Conservation (phyloP, 805 yeast species). For the Yamadazyma ubonensis region DNA sequence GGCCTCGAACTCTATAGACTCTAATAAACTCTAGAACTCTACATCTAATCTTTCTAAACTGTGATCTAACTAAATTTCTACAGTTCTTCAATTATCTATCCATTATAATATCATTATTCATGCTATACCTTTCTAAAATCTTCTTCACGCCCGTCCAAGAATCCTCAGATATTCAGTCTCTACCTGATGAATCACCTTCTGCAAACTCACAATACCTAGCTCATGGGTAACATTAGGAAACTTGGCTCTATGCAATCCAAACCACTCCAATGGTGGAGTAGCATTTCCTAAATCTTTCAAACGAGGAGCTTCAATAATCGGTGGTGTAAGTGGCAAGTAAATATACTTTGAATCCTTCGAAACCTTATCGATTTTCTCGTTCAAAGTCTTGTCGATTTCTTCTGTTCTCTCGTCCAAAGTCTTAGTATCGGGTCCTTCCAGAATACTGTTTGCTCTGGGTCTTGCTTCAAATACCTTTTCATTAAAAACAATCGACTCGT, state of each 20-base stretch:
- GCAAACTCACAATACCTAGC: constrained; percentile 68
- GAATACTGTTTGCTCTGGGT: too few relatives aligned
- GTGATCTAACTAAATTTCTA: too few relatives aligned
- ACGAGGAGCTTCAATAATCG: constrained; percentile 85
- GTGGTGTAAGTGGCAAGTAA: constrained; percentile 68
- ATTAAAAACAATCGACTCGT: constrained; percentile 16
- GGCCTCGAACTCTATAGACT: too few relatives aligned
- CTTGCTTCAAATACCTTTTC: constrained; percentile 15
- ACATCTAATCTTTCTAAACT: too few relatives aligned
- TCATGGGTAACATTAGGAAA: constrained; percentile 89
- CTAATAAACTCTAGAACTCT: too few relatives aligned
- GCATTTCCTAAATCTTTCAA: constrained; percentile 92
- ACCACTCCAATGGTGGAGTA: constrained; percentile 98
- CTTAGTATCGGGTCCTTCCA: too few relatives aligned
- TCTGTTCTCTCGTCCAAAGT: neutral
- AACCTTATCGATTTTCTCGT: constrained; percentile 37
- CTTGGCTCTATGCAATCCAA: constrained; percentile 84
- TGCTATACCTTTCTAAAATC: too few relatives aligned
- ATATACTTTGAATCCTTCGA: constrained; percentile 42
- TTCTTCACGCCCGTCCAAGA: constrained; percentile 47
- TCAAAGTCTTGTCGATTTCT: constrained; percentile 37
- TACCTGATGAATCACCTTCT: constrained; percentile 68
- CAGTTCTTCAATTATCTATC: neutral
- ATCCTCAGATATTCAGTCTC: constrained; percentile 52
- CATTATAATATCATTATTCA: neutral